A percentile compares a stretch with the other conserved stretches of the same genome.
phyloP scores from a whole-genome alignment of 2,329 filamentous ascomycete genomes.

The Simplicillium sp. region DNA sequence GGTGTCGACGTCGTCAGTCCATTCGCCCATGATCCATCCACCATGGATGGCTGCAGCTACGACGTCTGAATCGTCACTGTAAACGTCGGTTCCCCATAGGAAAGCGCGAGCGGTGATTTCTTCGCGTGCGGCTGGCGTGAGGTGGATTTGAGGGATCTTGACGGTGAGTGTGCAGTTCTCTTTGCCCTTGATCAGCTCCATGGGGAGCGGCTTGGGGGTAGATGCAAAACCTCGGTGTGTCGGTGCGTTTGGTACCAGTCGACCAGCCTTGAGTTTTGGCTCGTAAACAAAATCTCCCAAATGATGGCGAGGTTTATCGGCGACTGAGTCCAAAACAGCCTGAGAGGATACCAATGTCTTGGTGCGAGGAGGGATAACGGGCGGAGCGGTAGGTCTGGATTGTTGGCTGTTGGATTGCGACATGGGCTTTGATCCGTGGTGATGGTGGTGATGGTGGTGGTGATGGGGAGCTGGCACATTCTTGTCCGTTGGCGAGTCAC shows the following conservation, averaged over 20 bases:
- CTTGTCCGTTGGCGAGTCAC: constrained; percentile 36
- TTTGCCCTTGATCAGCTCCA: constrained; percentile 60
- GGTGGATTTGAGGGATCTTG: constrained; percentile 71
- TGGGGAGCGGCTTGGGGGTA: constrained; percentile 64
- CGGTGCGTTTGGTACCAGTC: constrained; percentile 30
- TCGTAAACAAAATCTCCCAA: constrained; percentile 80
- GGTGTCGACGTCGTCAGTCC: constrained; percentile 68
- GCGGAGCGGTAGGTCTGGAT: constrained; percentile 10
- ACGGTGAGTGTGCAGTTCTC: constrained; percentile 88
- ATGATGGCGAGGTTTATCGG: constrained; percentile 63
- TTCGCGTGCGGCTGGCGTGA: constrained; percentile 61
- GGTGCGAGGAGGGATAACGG: constrained; percentile 43
- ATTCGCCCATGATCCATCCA: constrained; percentile 86
- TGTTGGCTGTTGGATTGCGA: constrained; percentile 13
- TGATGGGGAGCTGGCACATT: constrained; percentile 19
- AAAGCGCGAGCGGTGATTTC: constrained; percentile 75
- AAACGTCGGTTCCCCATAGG: constrained; percentile 89
- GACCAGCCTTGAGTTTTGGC: constrained; percentile 48
- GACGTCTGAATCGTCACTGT: constrained; percentile 92
- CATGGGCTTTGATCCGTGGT: constrained; percentile 11
- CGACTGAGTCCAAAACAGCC: constrained; percentile 61
- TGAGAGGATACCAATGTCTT: constrained; percentile 60
- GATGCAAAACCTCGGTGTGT: constrained; percentile 36
- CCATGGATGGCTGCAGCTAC: constrained; percentile 88
- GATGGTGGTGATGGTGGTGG: constrained; percentile 38